A percentile compares a stretch with the other conserved stretches of the same genome.
Conservation (phyloP, 257 asterid genomes). For the Solanum dulcamara region DNA sequence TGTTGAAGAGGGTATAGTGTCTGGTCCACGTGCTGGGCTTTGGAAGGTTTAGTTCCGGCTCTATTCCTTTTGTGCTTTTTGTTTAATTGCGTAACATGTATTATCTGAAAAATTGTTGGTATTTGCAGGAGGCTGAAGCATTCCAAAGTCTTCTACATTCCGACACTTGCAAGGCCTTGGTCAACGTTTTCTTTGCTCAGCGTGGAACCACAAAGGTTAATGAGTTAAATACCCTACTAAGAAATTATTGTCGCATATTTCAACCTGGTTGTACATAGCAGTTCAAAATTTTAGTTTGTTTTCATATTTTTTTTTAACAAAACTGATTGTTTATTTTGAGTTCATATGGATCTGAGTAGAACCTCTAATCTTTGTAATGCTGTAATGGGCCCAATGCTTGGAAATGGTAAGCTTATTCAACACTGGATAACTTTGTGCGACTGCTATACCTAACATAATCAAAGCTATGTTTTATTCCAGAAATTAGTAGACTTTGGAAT, state of each 20-base stretch:
- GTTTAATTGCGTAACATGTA: background rate
- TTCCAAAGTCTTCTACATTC: constrained; percentile 67
- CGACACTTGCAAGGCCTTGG: constrained; percentile 91
- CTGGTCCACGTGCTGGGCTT: constrained; percentile 88
- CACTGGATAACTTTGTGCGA: background rate
- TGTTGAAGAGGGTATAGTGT: constrained; percentile 82
- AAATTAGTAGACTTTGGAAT: background rate
- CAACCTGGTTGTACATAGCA: background rate
- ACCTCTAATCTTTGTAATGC: background rate
- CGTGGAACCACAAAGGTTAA: constrained; percentile 92
- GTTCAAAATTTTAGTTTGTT: background rate
- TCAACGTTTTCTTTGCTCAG: constrained; percentile 90
- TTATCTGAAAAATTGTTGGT: background rate
- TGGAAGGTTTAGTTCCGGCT: constrained; percentile 50
- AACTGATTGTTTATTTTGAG: background rate
- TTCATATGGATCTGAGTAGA: background rate
- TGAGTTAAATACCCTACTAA: background rate
- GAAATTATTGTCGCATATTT: background rate
- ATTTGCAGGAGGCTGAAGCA: constrained; percentile 80
- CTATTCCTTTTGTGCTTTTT: constrained; percentile 2
- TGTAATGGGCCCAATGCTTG: background rate
- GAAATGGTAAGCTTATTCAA: background rate
- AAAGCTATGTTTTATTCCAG: background rate
- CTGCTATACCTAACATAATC: background rate
- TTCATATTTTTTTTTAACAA: background rate